Evolutionary conservation across 108 stramenopile species (phyloP).

Genomic region (Cyclotella cryptica): DNA sequence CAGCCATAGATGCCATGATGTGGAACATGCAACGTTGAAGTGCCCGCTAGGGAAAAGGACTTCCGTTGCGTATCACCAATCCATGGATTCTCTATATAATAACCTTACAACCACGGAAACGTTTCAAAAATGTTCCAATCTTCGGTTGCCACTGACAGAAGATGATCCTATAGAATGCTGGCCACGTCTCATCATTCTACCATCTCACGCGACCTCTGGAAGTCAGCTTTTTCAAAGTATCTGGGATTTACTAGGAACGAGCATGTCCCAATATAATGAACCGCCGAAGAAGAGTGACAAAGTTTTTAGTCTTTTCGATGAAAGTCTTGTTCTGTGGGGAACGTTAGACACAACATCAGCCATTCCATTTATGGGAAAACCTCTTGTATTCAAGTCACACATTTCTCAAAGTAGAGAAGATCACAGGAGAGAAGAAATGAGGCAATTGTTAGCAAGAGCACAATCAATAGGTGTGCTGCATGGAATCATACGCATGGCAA

Average conservation of each 20-base stretch:
- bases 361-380: slow-evolving; percentile 4
- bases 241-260: not conserved
- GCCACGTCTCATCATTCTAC: slow-evolving; percentile 20
- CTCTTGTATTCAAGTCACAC: slow-evolving; percentile 13
- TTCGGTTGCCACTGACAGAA: not conserved
- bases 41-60: slow-evolving; percentile 14
- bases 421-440: not conserved
- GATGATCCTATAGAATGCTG: slow-evolving; percentile 18
- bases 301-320: not conserved
- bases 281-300: not conserved
- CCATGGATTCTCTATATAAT: not conserved
- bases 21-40: not conserved
- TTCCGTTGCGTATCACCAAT: not conserved
- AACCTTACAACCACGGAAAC: not conserved
- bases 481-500: slow-evolving; percentile 19
- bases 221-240: slow-evolving; percentile 1
- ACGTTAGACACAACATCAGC: not conserved
- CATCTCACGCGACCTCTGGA: slow-evolving; percentile 6
- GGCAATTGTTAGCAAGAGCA: not conserved
- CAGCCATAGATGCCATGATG: not conserved
- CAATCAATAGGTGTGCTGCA: not conserved
- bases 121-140: slow-evolving; percentile 6
- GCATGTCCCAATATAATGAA: slow-evolving; percentile 14
- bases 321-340: slow-evolving; percentile 1
- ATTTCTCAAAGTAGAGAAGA: slow-evolving; percentile 9